A percentile compares a stretch with the other conserved stretches of the same genome.
Conservation (phyloP, 768 basidiomycete genomes). For the Tubosaeta sp. region DNA sequence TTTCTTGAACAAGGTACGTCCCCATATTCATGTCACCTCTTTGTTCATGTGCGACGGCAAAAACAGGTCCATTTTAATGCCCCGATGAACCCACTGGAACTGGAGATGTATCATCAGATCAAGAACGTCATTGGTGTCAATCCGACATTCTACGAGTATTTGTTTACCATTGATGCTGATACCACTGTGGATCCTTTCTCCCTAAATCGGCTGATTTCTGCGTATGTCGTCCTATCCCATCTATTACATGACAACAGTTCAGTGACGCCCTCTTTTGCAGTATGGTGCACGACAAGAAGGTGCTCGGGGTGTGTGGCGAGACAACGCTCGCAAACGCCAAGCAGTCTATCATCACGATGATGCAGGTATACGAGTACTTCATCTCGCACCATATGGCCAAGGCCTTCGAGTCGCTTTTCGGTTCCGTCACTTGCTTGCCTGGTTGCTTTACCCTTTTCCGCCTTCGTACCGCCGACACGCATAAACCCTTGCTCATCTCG, state of each 20-base stretch:
- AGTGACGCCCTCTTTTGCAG: conserved; percentile 35
- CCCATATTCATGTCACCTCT: background rate
- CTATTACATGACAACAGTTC: background rate
- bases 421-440: conserved; percentile 96
- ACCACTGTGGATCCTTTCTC: conserved; percentile 88
- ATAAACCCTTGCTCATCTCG: conserved; percentile 91
- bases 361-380: conserved; percentile 99
- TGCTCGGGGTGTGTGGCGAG: conserved; percentile 94
- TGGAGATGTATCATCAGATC: conserved; percentile 99
- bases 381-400: conserved; percentile 99
- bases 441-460: conserved; percentile 99
- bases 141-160: conserved; percentile 95
- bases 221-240: conserved; percentile 49
- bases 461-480: conserved; percentile 88
- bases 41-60: background rate
- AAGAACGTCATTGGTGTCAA: conserved; percentile 99
- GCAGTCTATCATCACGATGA: conserved; percentile 94
- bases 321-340: conserved; percentile 90
- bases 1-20: conserved; percentile 88
- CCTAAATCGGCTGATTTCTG: conserved; percentile 87
- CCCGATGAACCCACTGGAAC: conserved; percentile 93
- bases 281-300: conserved; percentile 95
- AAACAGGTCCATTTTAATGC: conserved; percentile 90
- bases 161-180: conserved; percentile 93
- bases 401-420: conserved; percentile 94